These are phyloP conservation scores for Rubia balearica DNA, from an alignment of 305 asterid genomes.

Conservation along the genomic window DNA sequence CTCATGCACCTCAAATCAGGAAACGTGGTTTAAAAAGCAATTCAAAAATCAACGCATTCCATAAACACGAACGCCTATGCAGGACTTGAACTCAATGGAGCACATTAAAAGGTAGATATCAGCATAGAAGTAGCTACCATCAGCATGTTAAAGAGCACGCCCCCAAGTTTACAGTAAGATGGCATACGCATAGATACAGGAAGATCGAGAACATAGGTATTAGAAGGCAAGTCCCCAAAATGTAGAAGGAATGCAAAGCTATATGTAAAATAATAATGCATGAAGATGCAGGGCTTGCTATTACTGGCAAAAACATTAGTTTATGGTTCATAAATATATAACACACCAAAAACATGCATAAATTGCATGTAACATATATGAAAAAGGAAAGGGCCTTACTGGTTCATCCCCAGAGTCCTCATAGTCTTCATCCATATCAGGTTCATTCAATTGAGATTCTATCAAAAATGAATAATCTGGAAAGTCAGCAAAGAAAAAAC, in stretches of 20 bases:
- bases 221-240: not conserved
- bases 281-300: not conserved
- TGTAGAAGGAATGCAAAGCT: not conserved
- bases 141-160: not conserved
- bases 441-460: slow-evolving; percentile 68
- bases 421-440: slow-evolving; percentile 70
- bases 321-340: not conserved
- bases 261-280: not conserved
- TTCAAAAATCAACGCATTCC: not conserved
- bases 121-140: not conserved
- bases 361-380: slow-evolving; percentile 9
- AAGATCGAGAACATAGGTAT: not conserved
- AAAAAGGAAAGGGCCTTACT: slow-evolving; percentile 39
- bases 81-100: not conserved
- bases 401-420: slow-evolving; percentile 62
- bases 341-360: not conserved
- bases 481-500: slow-evolving; percentile 11
- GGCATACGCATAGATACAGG: too few relatives aligned
- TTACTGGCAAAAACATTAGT: not conserved
- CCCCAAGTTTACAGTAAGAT: not conserved
- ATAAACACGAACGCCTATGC: not conserved
- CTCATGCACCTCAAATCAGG: not conserved
- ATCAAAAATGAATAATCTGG: slow-evolving; percentile 29
- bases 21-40: not conserved
- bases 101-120: not conserved